A percentile compares a stretch with the other conserved stretches of the same genome.
phyloP scores from a whole-genome alignment of 768 basidiomycete genomes.

The Podaxis mareebaensis region DNA sequence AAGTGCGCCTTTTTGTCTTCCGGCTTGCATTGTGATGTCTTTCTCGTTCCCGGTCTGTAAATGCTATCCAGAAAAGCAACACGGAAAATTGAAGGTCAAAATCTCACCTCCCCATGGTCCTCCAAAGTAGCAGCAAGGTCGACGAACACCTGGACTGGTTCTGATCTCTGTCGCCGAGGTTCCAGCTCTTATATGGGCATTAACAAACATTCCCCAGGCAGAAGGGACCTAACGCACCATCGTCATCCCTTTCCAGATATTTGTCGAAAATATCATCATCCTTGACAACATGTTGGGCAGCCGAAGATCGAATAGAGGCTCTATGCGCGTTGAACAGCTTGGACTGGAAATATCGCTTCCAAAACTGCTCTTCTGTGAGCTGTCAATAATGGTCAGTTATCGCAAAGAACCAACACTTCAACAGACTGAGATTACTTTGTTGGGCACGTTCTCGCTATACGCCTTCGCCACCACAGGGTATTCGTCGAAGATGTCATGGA shows the following conservation, averaged over 20 bases:
- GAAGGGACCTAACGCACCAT: constrained; percentile 54
- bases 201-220: constrained; percentile 1
- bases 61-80: constrained; percentile 3
- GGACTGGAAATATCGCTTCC: constrained; percentile 96
- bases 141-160: constrained; percentile 73
- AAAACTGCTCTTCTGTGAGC: constrained; percentile 91
- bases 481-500: constrained; percentile 96
- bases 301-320: constrained; percentile 87
- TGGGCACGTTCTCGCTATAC: constrained; percentile 90
- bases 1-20: constrained; percentile 81
- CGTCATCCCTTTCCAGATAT: constrained; percentile 95
- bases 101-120: constrained; percentile 82
- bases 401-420: constrained; percentile 13
- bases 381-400: constrained; percentile 30
- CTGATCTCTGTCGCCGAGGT: constrained; percentile 68
- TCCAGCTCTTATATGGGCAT: constrained; percentile 57
- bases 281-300: constrained; percentile 80
- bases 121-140: constrained; percentile 86
- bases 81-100: neutral
- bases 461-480: constrained; percentile 94
- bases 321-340: constrained; percentile 95
- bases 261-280: constrained; percentile 94
- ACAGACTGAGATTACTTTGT: constrained; percentile 51
- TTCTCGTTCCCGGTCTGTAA: constrained; percentile 84
- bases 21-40: constrained; percentile 96